These are phyloP conservation scores for Annona cherimola DNA, from an alignment of 164 flowering plant species.

Conservation along the genomic window DNA sequence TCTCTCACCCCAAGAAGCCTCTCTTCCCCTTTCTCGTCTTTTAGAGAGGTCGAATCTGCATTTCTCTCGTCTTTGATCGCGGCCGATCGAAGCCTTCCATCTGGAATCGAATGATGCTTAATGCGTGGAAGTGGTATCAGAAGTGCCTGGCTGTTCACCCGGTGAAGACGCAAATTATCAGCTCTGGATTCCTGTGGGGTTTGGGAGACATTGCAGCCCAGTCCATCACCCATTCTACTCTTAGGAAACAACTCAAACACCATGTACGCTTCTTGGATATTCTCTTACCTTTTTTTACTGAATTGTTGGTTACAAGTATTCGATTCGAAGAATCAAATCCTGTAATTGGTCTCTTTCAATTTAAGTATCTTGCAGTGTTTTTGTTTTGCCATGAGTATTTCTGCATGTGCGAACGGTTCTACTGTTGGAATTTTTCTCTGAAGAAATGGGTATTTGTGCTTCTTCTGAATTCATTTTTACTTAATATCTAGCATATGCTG, in stretches of 20 bases:
- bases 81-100: neutral
- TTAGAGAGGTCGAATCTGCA: neutral
- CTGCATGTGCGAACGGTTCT: neutral
- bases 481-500: too few species aligned
- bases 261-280: slow-evolving; percentile 15
- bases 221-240: slow-evolving; percentile 44
- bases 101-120: slow-evolving; percentile 31
- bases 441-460: slow-evolving; percentile 3
- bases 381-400: neutral
- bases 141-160: slow-evolving; percentile 54
- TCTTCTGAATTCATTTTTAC: neutral
- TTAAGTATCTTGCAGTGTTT: neutral
- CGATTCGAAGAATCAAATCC: neutral
- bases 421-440: neutral
- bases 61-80: neutral
- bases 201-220: slow-evolving; percentile 73
- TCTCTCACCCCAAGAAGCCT: neutral
- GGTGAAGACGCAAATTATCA: slow-evolving; percentile 70
- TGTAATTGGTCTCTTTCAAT: neutral
- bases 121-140: slow-evolving; percentile 72
- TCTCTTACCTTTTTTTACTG: neutral
- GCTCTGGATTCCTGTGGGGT: slow-evolving; percentile 79
- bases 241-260: slow-evolving; percentile 19
- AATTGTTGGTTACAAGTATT: neutral
- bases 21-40: slow-evolving; percentile 2